Conservation (phyloP, 257 asterid species). For the Anisodus tanguticus region DNA sequence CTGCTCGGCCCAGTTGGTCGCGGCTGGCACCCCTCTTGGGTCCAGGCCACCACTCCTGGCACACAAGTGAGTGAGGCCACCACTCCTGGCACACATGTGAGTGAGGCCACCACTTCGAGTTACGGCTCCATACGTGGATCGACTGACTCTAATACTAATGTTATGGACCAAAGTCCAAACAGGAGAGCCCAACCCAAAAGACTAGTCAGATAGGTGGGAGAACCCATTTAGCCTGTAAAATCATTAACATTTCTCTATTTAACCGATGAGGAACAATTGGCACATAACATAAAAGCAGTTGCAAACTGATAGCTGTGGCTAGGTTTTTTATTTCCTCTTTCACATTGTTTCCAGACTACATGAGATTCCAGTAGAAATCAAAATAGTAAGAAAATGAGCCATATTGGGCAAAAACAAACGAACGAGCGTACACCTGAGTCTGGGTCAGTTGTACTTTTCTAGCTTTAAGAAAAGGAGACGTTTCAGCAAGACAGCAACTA, state of each 20-base stretch:
- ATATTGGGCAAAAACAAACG: neutral
- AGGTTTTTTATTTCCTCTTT: neutral
- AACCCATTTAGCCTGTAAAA: neutral
- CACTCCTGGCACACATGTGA: too few relatives aligned
- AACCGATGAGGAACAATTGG: neutral
- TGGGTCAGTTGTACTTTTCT: neutral
- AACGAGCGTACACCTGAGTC: neutral
- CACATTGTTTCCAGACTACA: conserved; percentile 14
- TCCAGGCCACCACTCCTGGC: neutral
- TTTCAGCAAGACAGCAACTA: neutral
- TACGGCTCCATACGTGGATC: neutral
- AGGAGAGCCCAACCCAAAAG: neutral
- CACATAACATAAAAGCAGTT: conserved; percentile 17
- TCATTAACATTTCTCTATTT: neutral
- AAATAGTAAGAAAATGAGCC: neutral
- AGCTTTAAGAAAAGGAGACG: conserved; percentile 16
- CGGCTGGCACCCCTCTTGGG: neutral
- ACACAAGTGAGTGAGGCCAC: too few relatives aligned
- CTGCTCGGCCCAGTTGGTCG: neutral
- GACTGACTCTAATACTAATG: neutral
- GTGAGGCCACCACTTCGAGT: neutral
- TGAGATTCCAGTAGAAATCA: neutral
- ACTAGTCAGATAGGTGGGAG: neutral
- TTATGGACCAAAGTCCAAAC: neutral
- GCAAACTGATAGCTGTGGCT: neutral